Percentiles rank a stretch among this genome's conserved stretches.
phyloP scores from a whole-genome alignment of 495 filamentous ascomycete genomes.

The Penicillium dipodomyicola region DNA sequence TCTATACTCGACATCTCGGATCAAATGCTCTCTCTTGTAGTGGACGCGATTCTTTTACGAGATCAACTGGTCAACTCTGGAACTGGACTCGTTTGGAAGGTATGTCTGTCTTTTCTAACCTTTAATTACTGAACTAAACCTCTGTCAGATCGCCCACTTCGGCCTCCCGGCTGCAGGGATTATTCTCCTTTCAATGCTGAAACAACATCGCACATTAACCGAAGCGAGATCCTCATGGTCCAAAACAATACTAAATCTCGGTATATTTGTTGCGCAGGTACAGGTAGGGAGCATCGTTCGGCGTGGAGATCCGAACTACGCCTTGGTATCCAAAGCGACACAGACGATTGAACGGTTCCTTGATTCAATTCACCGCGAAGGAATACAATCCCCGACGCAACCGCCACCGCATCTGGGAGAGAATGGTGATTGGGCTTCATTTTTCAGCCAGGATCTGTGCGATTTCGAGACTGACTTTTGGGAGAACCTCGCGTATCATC shows the following conservation, averaged over 20 bases:
- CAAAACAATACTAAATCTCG: constrained; percentile 34
- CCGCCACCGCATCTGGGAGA: constrained; percentile 10
- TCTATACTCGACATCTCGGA: constrained; percentile 31
- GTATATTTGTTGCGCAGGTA: constrained; percentile 41
- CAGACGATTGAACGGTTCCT: constrained; percentile 34
- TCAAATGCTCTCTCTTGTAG: constrained; percentile 37
- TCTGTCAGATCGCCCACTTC: constrained; percentile 32
- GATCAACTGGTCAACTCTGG: constrained; percentile 41
- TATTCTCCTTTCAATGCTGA: constrained; percentile 37
- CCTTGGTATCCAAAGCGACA: constrained; percentile 30
- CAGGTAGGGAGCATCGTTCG: constrained; percentile 35
- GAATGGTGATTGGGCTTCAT: constrained; percentile 29
- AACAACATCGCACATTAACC: constrained; percentile 17
- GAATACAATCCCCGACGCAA: constrained; percentile 9
- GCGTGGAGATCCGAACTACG: constrained; percentile 38
- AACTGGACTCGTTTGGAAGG: constrained; percentile 42
- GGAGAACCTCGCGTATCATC: constrained; percentile 35
- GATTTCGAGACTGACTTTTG: constrained; percentile 36
- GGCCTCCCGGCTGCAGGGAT: constrained; percentile 44
- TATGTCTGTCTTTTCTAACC: constrained; percentile 2
- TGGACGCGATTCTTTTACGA: constrained; percentile 36
- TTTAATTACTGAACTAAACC: background rate
- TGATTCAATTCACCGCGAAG: constrained; percentile 30
- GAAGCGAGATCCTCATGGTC: constrained; percentile 22
- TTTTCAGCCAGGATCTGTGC: constrained; percentile 33